Base-by-base conservation (phyloP, 1,139 yeast genomes). In the Meyerozyma carpophila region DNA sequence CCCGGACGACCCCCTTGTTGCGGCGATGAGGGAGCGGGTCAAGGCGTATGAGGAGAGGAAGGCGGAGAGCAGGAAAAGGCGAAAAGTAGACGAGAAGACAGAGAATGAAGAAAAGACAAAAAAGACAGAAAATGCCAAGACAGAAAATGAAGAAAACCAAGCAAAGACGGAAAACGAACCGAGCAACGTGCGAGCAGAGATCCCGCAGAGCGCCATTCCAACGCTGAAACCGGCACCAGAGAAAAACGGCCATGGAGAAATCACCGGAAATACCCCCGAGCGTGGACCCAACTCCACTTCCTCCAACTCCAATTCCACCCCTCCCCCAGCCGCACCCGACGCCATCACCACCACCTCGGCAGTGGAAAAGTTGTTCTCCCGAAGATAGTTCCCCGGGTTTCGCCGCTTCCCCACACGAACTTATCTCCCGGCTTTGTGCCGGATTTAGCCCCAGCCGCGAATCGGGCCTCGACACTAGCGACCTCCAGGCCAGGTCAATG, bases 321-420 rank as follows among this genome's bases (percentile, higher is more conserved):
- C 18, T 16, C 18, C 3, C 24, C 24, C 24, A 8, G n/a, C n/a
- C n/a, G n/a, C n/a, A n/a, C n/a, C 25, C 10, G 11, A 34, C 13
- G 37, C 37, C 11, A 34, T 34, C 37, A 34, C 37, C 37, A 20
- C 37, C 5, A 34, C 37, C 8, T 34, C 37, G 8, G 26, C 37
- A 3, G 37, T 34, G 26, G 37, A 34, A 14, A 10, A 20, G 26
- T 21, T 34, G 25, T 34, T 34, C 37, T 5, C 7, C 13, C 18
- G 26, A 21, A 20, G 37, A 21, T 34, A 31, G 7, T 11, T 14
- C 3, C 3, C 34, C 8, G 28, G 28, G 28, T 4, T 8, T 8
- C 28, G 11, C 34, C 18, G 16, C 20, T 16, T 9, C 20, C 34
- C 20, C 34, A 9, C 34, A 27, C 8, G 16, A 9, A 14, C 34